Percentiles rank a stretch among this genome's conserved stretches.
These are phyloP conservation scores for Eucommia ulmoides DNA, from an alignment of 257 asterid species.

Conservation along the genomic window DNA sequence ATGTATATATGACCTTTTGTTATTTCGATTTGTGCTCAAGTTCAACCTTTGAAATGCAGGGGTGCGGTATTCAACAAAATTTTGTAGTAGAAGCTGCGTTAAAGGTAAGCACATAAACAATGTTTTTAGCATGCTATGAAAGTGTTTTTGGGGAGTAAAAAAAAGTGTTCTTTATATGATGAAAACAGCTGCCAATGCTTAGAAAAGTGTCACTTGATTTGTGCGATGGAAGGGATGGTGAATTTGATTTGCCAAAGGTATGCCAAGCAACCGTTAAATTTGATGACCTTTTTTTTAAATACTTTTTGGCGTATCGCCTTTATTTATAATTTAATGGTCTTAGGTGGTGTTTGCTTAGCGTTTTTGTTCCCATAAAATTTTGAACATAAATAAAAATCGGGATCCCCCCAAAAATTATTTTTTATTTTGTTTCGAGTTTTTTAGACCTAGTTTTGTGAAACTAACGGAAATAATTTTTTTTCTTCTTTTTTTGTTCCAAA, in stretches of 20 bases:
- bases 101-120: conserved; percentile 24
- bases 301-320: not conserved
- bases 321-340: not conserved
- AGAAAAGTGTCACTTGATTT: conserved; percentile 68
- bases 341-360: not conserved
- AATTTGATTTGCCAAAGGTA: conserved; percentile 70
- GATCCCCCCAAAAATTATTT: no score
- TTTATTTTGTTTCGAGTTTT: no score
- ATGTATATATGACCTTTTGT: no score
- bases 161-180: conserved; percentile 7
- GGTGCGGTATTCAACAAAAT: conserved; percentile 49
- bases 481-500: no score
- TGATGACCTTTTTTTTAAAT: not conserved
- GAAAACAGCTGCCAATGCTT: conserved; percentile 69
- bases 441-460: no score
- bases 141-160: not conserved
- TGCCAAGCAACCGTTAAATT: conserved; percentile 11
- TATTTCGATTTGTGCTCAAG: no score
- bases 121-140: not conserved
- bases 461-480: no score
- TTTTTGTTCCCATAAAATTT: not conserved
- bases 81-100: conserved; percentile 45
- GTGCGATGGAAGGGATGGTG: conserved; percentile 71
- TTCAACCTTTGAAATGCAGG: no score
- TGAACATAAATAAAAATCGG: no score